Evolutionary conservation across 495 filamentous ascomycete species (phyloP).

Genomic region (Podospora australis): DNA sequence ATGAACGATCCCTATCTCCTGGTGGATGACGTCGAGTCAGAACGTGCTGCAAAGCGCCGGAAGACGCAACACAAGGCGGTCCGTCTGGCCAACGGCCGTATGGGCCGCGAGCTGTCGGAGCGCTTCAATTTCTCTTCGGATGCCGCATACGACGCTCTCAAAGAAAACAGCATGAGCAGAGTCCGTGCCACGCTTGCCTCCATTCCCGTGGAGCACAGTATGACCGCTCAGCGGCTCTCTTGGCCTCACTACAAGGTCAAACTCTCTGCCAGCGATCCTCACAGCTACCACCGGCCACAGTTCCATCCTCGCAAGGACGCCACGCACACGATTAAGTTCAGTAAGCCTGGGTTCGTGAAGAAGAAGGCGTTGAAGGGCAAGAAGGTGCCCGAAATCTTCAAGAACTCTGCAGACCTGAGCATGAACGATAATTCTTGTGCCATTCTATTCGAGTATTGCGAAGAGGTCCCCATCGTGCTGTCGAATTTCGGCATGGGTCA

Average conservation of each 20-base stretch:
- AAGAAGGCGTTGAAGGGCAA: constrained; percentile 73
- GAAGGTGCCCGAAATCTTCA: constrained; percentile 66
- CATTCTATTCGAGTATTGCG: constrained; percentile 88
- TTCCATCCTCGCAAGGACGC: constrained; percentile 51
- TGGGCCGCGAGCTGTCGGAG: constrained; percentile 56
- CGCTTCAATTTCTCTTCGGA: constrained; percentile 96
- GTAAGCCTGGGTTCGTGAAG: constrained; percentile 62
- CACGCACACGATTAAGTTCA: constrained; percentile 48
- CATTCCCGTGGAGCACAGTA: constrained; percentile 78
- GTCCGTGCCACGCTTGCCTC: constrained; percentile 85
- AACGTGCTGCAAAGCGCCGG: constrained; percentile 43
- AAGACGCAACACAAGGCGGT: constrained; percentile 43
- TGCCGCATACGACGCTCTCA: constrained; percentile 87
- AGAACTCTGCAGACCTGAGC: constrained; percentile 66
- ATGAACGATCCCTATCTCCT: constrained; percentile 85
- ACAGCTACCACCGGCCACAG: constrained; percentile 83
- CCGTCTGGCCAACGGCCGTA: constrained; percentile 47
- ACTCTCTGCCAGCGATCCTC: constrained; percentile 67
- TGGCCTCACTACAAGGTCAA: constrained; percentile 92
- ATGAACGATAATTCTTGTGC: constrained; percentile 81
- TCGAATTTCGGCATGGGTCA: constrained; percentile 97
- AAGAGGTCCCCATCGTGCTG: constrained; percentile 83
- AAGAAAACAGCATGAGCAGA: constrained; percentile 94
- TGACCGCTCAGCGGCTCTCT: constrained; percentile 82
- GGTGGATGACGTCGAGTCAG: constrained; percentile 47